phyloP scores from a whole-genome alignment of 768 basidiomycete species.

The Suillus hirtellus region DNA sequence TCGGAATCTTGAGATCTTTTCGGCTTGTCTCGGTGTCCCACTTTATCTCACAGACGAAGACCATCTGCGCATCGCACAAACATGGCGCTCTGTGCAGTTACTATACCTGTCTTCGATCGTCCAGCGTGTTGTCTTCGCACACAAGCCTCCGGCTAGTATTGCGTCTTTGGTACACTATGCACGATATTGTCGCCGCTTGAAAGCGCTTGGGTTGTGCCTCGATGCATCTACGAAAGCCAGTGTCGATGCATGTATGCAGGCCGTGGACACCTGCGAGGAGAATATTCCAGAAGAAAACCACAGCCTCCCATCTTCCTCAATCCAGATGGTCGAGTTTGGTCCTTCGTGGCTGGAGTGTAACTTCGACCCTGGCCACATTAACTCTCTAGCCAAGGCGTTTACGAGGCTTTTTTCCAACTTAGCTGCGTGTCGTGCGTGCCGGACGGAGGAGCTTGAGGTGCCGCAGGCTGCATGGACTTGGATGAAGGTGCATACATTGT shows the following conservation, averaged over 20 bases:
- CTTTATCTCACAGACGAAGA: constrained; percentile 7
- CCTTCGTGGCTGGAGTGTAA: constrained; percentile 7
- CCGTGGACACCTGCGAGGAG: not conserved
- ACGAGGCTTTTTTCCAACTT: not conserved
- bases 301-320: not conserved
- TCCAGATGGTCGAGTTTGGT: constrained; percentile 4
- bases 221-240: constrained; percentile 5
- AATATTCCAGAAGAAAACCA: not conserved
- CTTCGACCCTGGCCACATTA: not conserved
- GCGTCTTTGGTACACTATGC: constrained; percentile 2
- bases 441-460: constrained; percentile 4
- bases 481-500: constrained; percentile 5
- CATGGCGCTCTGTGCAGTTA: constrained; percentile 3
- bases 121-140: not conserved
- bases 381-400: not conserved
- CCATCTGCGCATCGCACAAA: not conserved
- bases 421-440: constrained; percentile 1
- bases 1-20: constrained; percentile 2
- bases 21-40: constrained; percentile 3
- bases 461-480: constrained; percentile 5
- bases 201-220: constrained; percentile 1
- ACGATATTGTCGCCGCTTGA: not conserved
- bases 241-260: not conserved
- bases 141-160: constrained; percentile 1
- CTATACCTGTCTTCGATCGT: not conserved